A percentile compares a stretch with the other conserved stretches of the same genome.
Evolutionary conservation across 352 stramenopile species (phyloP).

Genomic region (Pythium dissotocum): DNA sequence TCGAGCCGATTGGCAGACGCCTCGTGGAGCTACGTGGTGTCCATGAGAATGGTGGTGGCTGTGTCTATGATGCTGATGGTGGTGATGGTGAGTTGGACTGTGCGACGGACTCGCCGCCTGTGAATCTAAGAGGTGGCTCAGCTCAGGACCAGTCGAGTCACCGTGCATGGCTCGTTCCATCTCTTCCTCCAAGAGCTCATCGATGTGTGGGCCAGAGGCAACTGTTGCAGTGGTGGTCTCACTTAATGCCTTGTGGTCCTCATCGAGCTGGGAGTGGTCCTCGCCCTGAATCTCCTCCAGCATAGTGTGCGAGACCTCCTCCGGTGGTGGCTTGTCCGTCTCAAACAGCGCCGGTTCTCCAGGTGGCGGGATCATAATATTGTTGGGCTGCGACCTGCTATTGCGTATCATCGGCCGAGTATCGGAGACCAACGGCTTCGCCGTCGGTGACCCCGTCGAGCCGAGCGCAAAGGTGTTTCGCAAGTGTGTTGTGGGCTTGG

Average conservation of each 20-base stretch:
- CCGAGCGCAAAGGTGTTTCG: neutral
- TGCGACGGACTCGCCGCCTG: neutral
- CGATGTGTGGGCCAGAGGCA: neutral
- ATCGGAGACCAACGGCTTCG: neutral
- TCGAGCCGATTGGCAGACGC: neutral
- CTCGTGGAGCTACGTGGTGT: neutral
- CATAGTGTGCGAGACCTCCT: neutral
- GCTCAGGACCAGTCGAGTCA: neutral
- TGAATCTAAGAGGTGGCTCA: neutral
- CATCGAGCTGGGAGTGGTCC: neutral
- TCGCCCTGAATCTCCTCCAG: neutral
- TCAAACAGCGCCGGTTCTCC: neutral
- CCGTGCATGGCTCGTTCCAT: neutral
- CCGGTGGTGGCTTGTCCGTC: neutral
- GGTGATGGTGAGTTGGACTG: conserved; percentile 1
- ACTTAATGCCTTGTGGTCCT: neutral
- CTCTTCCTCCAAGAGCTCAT: conserved; percentile 8
- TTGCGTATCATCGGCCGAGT: neutral
- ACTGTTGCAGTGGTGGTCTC: neutral
- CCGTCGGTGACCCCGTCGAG: neutral
- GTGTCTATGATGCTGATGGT: conserved; percentile 8
- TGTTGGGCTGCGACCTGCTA: neutral
- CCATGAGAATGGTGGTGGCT: neutral
- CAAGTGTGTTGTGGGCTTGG: neutral
- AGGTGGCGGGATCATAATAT: neutral